phyloP scores from a whole-genome alignment of 306 rosid species.

The Biancaea sappan region DNA sequence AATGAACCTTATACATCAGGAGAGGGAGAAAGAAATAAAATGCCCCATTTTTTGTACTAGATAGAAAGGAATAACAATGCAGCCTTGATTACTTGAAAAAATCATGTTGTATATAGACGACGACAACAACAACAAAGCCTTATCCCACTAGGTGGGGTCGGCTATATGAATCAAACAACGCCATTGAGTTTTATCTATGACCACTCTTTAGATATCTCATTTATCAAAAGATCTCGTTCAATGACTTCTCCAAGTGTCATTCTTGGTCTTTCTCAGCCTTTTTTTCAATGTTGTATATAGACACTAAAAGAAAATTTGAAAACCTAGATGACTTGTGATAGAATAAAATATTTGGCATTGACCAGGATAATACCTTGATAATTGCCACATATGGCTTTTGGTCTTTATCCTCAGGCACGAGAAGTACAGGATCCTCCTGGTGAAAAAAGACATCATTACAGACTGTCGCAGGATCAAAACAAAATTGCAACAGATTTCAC shows the following conservation, averaged over 20 bases:
- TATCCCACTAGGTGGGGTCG: too few species aligned
- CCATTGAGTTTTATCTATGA: too few species aligned
- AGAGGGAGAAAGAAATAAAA: conserved; percentile 6
- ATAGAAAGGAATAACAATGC: conserved; percentile 17
- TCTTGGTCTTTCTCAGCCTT: too few species aligned
- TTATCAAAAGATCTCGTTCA: too few species aligned
- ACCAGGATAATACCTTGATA: conserved; percentile 62
- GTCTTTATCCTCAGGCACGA: conserved; percentile 60
- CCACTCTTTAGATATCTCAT: too few species aligned
- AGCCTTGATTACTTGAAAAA: neutral
- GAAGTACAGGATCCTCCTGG: conserved; percentile 97
- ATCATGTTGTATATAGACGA: conserved; percentile 1
- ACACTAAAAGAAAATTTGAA: neutral
- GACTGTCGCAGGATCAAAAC: conserved; percentile 16
- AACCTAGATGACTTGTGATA: neutral
- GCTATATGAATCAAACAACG: too few species aligned
- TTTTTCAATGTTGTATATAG: too few species aligned
- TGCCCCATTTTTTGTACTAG: neutral
- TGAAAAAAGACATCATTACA: conserved; percentile 17
- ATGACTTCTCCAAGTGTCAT: too few species aligned
- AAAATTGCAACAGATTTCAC: conserved; percentile 19
- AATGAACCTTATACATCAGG: conserved; percentile 32
- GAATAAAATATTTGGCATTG: conserved; percentile 12
- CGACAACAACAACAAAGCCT: too few species aligned
- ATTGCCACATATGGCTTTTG: conserved; percentile 96